A percentile compares a stretch with the other conserved stretches of the same genome.
Evolutionary conservation across 2,329 filamentous ascomycete genomes (phyloP).

Genomic region (Pseudogymnoascus pannorum): DNA sequence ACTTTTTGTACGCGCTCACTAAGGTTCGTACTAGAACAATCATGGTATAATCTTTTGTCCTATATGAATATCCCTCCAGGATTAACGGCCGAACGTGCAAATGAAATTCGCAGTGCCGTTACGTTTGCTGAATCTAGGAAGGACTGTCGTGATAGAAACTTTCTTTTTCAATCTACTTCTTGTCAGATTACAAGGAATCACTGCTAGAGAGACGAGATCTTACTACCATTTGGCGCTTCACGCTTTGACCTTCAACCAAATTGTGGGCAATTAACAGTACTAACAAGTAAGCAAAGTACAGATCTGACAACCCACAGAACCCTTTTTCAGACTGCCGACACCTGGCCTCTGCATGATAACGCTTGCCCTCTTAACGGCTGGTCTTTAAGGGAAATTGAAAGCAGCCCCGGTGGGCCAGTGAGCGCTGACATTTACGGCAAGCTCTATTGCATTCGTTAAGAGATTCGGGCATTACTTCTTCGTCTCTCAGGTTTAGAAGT

Average conservation of each 20-base stretch:
- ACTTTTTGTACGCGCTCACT: constrained; percentile 10
- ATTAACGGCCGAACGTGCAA: constrained; percentile 22
- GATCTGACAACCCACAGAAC: constrained; percentile 25
- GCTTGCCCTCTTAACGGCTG: constrained; percentile 34
- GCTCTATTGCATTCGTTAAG: constrained; percentile 28
- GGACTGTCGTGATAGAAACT: constrained; percentile 30
- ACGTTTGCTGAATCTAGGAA: constrained; percentile 25
- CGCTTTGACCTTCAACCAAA: constrained; percentile 32
- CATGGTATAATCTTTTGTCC: constrained; percentile 27
- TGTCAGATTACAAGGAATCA: constrained; percentile 24
- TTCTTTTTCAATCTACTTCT: constrained; percentile 22
- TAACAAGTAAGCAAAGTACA: neutral
- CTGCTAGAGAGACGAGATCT: constrained; percentile 33
- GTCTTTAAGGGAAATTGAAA: constrained; percentile 25
- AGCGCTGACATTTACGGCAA: constrained; percentile 34
- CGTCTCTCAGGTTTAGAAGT: constrained; percentile 19
- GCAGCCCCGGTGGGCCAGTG: constrained; percentile 18
- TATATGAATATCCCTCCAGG: constrained; percentile 25
- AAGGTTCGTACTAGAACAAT: constrained; percentile 26
- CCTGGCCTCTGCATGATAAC: constrained; percentile 33
- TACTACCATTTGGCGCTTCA: constrained; percentile 34
- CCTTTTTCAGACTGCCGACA: constrained; percentile 24
- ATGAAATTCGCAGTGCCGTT: constrained; percentile 21
- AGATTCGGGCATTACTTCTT: constrained; percentile 27
- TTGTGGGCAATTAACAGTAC: constrained; percentile 27